Percentiles rank a stretch among this genome's conserved stretches.
Evolutionary conservation across 257 asterid genomes (phyloP).

Genomic region (Solanum infundibuliforme): DNA sequence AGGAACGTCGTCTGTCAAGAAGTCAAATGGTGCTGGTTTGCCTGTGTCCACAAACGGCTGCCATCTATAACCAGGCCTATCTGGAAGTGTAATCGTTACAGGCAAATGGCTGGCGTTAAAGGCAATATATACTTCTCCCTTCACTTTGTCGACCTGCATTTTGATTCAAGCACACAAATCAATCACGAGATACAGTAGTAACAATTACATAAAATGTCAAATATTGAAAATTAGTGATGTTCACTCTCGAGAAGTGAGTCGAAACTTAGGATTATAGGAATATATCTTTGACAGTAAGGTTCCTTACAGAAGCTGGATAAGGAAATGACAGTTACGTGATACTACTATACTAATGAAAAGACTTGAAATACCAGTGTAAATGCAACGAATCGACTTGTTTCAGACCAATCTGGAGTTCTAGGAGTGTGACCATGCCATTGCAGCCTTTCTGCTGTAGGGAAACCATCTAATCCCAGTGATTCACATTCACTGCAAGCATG

Average conservation of each 20-base stretch:
- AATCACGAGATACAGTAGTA: not conserved
- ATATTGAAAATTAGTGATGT: not conserved
- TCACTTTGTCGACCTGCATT: constrained; percentile 59
- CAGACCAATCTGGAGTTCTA: constrained; percentile 83
- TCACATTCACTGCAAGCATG: constrained; percentile 56
- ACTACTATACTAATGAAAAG: not conserved
- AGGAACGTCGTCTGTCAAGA: constrained; percentile 39
- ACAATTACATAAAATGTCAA: not conserved
- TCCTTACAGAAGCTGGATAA: not conserved
- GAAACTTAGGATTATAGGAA: not conserved
- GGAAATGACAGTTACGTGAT: not conserved
- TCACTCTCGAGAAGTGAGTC: not conserved
- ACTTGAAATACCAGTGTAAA: constrained; percentile 53
- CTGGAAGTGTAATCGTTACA: constrained; percentile 55
- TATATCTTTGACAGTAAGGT: not conserved
- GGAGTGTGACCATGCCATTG: constrained; percentile 95
- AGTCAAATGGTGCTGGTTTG: constrained; percentile 77
- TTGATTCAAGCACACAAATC: not conserved
- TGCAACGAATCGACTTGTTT: constrained; percentile 76
- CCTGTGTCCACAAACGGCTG: constrained; percentile 81
- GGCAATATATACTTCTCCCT: constrained; percentile 72
- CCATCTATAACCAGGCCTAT: constrained; percentile 75
- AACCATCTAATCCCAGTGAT: constrained; percentile 76
- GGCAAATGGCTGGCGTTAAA: constrained; percentile 79
- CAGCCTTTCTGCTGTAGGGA: constrained; percentile 88